Base-by-base conservation (phyloP, 2,329 filamentous ascomycete genomes). In the Neospermospora avenae region DNA sequence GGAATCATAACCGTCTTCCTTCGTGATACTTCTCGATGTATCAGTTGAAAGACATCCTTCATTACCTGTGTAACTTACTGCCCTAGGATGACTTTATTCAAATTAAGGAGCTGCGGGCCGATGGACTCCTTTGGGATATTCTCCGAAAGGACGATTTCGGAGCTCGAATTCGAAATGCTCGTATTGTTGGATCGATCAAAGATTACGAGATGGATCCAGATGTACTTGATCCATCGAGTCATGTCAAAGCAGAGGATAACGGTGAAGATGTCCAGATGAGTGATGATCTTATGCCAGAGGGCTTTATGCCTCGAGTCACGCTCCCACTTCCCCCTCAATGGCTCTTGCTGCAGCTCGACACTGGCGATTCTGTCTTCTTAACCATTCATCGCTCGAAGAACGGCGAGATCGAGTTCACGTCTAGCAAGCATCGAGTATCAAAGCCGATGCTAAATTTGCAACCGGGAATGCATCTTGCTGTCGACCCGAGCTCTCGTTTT, bases 81-180 rank as follows among this genome's bases (percentile, higher is more conserved):
- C 42, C 52, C 39, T 44, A 89, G 86, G 89, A 96, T 66, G 83
- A 89, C 64, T 90, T 85, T 67, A 82, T 99, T 46, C 88, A 93
- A 66, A 85, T 98, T 64, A 89, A 87, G 68, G 89, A 96, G 72
- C 82, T 95, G 2, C 79, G 80, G 4, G 78, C 79, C 46, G 84
- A 89, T 70, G 86, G 87, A 1, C 86, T 89, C 68, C 80, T 96
- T 24, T 84, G 87, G 65, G 85, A 91, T 69, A 79, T 96, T n/a
- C 80, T 83, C n/a, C 83, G 84, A 62, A 96, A 93, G 74, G 80
- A 81, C 42, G 86, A 96, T 71, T 93, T 98, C 72, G 86, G 86
- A 57, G 83, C 85, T 34, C 83, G 86, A 45, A 97, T 98, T 65
- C 81, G 89, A 62, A 89, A 91, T 68, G 91, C 91, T 4, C 84